A percentile compares a stretch with the other conserved stretches of the same genome.
Evolutionary conservation across 345 rosid species (phyloP).

Genomic region (Erucastrum elatum): DNA sequence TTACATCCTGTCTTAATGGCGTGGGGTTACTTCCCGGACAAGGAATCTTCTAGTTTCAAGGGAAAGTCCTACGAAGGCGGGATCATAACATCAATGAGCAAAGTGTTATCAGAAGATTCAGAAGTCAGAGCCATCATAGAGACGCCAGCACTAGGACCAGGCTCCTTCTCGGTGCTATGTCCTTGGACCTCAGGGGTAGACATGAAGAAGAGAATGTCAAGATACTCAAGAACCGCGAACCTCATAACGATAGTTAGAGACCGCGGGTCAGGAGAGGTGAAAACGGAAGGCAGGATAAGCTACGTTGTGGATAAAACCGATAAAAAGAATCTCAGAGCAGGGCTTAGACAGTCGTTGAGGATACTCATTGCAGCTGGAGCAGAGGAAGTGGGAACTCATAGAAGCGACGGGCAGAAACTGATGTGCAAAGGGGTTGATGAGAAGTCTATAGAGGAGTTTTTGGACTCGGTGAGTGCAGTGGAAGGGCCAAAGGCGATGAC

Average conservation of each 20-base stretch:
- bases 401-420: constrained; percentile 59
- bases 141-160: constrained; percentile 57
- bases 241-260: constrained; percentile 51
- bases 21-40: constrained; percentile 94
- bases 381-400: constrained; percentile 61
- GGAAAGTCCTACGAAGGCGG: constrained; percentile 62
- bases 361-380: constrained; percentile 67
- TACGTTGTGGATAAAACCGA: constrained; percentile 39
- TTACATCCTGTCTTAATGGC: constrained; percentile 80
- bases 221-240: constrained; percentile 59
- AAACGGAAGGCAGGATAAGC: constrained; percentile 44
- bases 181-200: constrained; percentile 63
- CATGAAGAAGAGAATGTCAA: constrained; percentile 50
- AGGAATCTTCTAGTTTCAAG: constrained; percentile 44
- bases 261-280: constrained; percentile 53
- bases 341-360: constrained; percentile 54
- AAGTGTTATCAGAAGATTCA: constrained; percentile 45
- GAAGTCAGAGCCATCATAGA: constrained; percentile 55
- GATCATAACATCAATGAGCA: constrained; percentile 58
- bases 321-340: constrained; percentile 48
- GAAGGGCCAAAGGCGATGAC: constrained; percentile 38
- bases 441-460: constrained; percentile 47
- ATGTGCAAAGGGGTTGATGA: constrained; percentile 44
- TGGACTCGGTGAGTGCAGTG: constrained; percentile 42
- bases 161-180: constrained; percentile 38